phyloP scores from a whole-genome alignment of 805 yeast species.

The Hanseniaspora clermontiae region DNA sequence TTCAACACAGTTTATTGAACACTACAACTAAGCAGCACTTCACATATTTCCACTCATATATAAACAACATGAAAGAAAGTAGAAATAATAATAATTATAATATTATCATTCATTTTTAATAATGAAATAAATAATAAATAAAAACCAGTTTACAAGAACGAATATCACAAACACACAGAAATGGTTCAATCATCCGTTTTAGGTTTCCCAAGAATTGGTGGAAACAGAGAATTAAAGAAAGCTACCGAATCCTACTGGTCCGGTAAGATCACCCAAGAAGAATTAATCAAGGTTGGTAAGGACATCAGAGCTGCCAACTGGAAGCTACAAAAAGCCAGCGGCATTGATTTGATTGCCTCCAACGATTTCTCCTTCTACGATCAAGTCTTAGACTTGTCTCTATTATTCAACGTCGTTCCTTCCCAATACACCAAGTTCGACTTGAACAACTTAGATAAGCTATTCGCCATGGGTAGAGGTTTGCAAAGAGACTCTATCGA shows the following conservation, averaged over 20 bases:
- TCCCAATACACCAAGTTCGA: slow-evolving; percentile 90
- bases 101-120: too few relatives aligned
- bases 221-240: slow-evolving; percentile 97
- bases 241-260: slow-evolving; percentile 98
- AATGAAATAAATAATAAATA: background rate
- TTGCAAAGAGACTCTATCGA: slow-evolving; percentile 95
- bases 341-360: slow-evolving; percentile 93
- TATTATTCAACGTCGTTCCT: slow-evolving; percentile 90
- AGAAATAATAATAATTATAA: too few relatives aligned
- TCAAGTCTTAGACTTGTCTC: slow-evolving; percentile 85
- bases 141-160: background rate
- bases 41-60: too few relatives aligned
- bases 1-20: background rate
- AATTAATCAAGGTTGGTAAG: slow-evolving; percentile 83
- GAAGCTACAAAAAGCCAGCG: slow-evolving; percentile 94
- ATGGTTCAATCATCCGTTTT: slow-evolving; percentile 96
- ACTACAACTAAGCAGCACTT: background rate
- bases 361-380: slow-evolving; percentile 98
- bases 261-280: slow-evolving; percentile 81
- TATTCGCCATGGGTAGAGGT: slow-evolving; percentile 99
- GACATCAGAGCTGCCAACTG: slow-evolving; percentile 92
- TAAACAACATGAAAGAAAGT: too few relatives aligned
- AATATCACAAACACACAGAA: slow-evolving; percentile 18
- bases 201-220: slow-evolving; percentile 99
- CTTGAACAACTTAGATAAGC: slow-evolving; percentile 77